phyloP scores from a whole-genome alignment of 441 rosid species.

The Iberis amara region DNA sequence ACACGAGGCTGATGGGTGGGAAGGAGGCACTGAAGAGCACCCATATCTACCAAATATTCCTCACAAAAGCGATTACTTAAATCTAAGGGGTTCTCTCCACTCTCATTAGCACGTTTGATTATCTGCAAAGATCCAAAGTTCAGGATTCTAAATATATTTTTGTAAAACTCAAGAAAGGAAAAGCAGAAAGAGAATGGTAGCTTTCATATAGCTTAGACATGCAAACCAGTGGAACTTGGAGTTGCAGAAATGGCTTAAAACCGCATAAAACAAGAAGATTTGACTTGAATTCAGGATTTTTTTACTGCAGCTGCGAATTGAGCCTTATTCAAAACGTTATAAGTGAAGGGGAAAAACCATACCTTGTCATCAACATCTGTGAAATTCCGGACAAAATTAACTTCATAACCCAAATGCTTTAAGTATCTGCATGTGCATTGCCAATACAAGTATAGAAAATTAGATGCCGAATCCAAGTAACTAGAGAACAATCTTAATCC shows the following conservation, averaged over 20 bases:
- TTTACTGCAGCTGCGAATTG: neutral
- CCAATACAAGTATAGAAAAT: slow-evolving; percentile 15
- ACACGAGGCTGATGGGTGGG: slow-evolving; percentile 87
- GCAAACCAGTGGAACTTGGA: neutral
- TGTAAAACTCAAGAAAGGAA: neutral
- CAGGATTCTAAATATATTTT: neutral
- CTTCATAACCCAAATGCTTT: slow-evolving; percentile 27
- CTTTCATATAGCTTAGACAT: too few relatives aligned
- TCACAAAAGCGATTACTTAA: slow-evolving; percentile 63
- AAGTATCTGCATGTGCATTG: slow-evolving; percentile 51
- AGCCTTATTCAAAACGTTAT: slow-evolving; percentile 10
- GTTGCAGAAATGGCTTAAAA: neutral
- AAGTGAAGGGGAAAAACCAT: neutral
- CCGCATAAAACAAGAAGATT: slow-evolving; percentile 2
- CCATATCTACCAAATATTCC: slow-evolving; percentile 75
- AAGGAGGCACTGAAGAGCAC: slow-evolving; percentile 61
- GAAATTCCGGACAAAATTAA: slow-evolving; percentile 24
- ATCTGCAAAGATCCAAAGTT: slow-evolving; percentile 42
- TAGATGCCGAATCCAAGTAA: neutral
- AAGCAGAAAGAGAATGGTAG: too few relatives aligned
- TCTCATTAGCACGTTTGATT: slow-evolving; percentile 64
- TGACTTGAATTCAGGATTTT: neutral
- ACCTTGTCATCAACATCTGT: slow-evolving; percentile 33
- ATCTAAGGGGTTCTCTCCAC: slow-evolving; percentile 49
- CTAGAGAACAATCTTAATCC: neutral